A percentile compares a stretch with the other conserved stretches of the same genome.
These are phyloP conservation scores for Lepraria neglecta DNA, from an alignment of 495 filamentous ascomycete species.

Conservation along the genomic window DNA sequence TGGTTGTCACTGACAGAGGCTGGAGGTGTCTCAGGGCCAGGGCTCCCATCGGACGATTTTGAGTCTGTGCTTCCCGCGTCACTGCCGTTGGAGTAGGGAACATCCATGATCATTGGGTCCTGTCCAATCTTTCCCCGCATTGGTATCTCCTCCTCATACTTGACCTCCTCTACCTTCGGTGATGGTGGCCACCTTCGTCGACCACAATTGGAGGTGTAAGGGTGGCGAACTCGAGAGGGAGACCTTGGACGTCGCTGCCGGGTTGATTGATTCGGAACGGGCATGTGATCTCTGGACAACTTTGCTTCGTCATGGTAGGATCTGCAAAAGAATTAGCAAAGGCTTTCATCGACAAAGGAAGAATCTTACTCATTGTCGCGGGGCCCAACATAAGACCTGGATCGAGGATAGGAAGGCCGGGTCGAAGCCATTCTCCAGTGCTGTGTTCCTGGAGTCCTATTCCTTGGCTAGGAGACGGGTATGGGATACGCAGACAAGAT, in stretches of 20 bases:
- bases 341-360: not conserved
- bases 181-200: slow-evolving; percentile 20
- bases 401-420: not conserved
- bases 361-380: not conserved
- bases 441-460: not conserved
- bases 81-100: slow-evolving; percentile 19
- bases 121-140: slow-evolving; percentile 44
- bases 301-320: slow-evolving; percentile 2
- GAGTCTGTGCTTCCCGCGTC: slow-evolving; percentile 13
- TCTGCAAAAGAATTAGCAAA: not conserved
- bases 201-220: slow-evolving; percentile 19
- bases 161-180: slow-evolving; percentile 21
- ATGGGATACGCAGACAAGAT: not conserved
- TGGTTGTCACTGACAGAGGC: slow-evolving; percentile 12
- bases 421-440: not conserved
- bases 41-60: slow-evolving; percentile 38
- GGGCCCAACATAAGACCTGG: slow-evolving; percentile 5
- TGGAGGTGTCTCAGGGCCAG: slow-evolving; percentile 35
- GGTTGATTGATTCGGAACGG: not conserved
- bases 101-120: slow-evolving; percentile 39
- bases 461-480: not conserved
- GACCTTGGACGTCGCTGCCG: slow-evolving; percentile 19
- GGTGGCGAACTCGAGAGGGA: slow-evolving; percentile 13
- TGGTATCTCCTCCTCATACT: slow-evolving; percentile 20
- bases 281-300: not conserved